Conservation (phyloP, 768 basidiomycete genomes). For the Mycena vitilis region DNA sequence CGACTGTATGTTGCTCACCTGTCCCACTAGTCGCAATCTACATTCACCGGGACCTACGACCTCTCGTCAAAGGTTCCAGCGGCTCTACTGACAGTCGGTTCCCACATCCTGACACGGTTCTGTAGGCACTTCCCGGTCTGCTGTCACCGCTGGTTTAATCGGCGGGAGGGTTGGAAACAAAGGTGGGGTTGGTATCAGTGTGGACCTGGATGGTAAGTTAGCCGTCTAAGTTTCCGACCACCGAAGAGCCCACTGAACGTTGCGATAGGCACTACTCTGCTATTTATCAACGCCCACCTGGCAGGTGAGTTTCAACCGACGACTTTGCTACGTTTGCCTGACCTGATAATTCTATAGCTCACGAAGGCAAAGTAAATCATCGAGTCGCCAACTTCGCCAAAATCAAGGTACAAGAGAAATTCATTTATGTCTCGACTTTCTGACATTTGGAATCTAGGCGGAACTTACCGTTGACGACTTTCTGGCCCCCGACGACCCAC, state of each 20-base stretch:
- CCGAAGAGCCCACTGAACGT: not conserved
- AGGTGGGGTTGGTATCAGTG: conserved; percentile 89
- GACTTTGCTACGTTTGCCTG: not conserved
- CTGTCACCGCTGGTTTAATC: conserved; percentile 90
- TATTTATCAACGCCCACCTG: conserved; percentile 93
- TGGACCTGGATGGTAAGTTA: conserved; percentile 77
- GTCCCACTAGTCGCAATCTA: conserved; percentile 63
- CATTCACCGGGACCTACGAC: conserved; percentile 76
- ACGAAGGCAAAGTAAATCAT: conserved; percentile 79
- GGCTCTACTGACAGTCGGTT: not conserved
- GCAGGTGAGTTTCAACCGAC: conserved; percentile 64
- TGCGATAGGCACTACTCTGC: conserved; percentile 57
- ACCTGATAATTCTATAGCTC: conserved; percentile 58
- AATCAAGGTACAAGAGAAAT: conserved; percentile 74
- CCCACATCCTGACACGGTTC: conserved; percentile 23
- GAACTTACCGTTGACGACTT: conserved; percentile 87
- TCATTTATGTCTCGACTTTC: not conserved
- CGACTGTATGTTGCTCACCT: too few relatives aligned
- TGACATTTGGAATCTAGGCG: conserved; percentile 52
- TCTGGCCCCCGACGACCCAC: conserved; percentile 70
- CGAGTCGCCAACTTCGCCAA: conserved; percentile 89
- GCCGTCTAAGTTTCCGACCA: conserved; percentile 30
- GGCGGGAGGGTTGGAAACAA: conserved; percentile 95
- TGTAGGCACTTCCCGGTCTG: conserved; percentile 79
- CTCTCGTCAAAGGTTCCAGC: conserved; percentile 68